Evolutionary conservation across 441 rosid genomes (phyloP).

Genomic region (Adansonia grandidieri): DNA sequence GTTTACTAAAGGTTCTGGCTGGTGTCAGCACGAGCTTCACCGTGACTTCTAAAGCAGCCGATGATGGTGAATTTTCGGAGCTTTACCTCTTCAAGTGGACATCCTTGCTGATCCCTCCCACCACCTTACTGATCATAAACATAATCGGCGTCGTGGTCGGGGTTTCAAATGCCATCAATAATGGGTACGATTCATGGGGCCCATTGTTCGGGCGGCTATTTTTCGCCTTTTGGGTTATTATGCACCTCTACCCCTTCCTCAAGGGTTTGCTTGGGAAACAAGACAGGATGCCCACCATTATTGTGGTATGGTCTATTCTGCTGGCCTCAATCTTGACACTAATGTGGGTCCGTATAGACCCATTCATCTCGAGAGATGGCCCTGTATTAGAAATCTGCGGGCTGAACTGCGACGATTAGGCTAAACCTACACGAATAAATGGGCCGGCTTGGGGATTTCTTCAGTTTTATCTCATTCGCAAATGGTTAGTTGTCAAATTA

Average conservation of each 20-base stretch:
- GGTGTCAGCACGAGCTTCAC: constrained; percentile 72
- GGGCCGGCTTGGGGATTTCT: too few species aligned
- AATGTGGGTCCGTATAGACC: constrained; percentile 66
- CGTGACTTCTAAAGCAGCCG: constrained; percentile 71
- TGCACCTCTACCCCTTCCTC: constrained; percentile 71
- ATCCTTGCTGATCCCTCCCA: constrained; percentile 63
- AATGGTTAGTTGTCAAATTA: too few species aligned
- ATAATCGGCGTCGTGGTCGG: constrained; percentile 65
- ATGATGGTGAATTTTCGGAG: constrained; percentile 68
- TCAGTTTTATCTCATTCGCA: too few species aligned
- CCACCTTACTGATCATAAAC: constrained; percentile 59
- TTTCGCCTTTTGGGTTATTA: constrained; percentile 70
- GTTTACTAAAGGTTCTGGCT: constrained; percentile 67
- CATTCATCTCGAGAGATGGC: constrained; percentile 57
- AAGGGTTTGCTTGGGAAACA: constrained; percentile 79
- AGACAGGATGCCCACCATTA: constrained; percentile 62
- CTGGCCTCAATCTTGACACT: constrained; percentile 62
- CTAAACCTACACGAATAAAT: too few species aligned
- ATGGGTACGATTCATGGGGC: constrained; percentile 78
- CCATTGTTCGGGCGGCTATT: constrained; percentile 68
- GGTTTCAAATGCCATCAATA: constrained; percentile 64
- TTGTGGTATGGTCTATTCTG: constrained; percentile 62
- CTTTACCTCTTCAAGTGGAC: constrained; percentile 80
- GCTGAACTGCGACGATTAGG: constrained; percentile 56
- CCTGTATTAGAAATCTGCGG: constrained; percentile 65